Percentiles rank a stretch among this genome's conserved stretches.
Evolutionary conservation across 139 green algal genomes (phyloP).

Genomic region (Tetradesmus obliquus): DNA sequence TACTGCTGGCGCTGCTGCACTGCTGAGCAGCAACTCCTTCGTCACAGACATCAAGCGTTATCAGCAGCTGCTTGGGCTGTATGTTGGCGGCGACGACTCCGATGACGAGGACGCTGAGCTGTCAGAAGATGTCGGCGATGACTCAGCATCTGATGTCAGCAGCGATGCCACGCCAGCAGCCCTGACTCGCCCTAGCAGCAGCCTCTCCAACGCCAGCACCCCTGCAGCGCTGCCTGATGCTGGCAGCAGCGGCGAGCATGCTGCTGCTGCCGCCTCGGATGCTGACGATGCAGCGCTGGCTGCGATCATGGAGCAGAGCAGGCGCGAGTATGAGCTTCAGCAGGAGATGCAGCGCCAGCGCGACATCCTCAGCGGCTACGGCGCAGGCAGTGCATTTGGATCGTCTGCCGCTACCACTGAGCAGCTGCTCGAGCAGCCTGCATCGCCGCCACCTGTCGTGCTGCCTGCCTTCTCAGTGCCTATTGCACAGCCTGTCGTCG

Average conservation of each 20-base stretch:
- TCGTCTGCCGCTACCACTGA: not conserved
- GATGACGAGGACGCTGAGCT: not conserved
- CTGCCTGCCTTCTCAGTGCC: not conserved
- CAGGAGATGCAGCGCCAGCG: constrained; percentile 32
- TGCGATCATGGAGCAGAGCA: not conserved
- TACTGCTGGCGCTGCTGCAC: not conserved
- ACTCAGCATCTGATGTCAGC: not conserved
- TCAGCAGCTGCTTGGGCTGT: constrained; percentile 20
- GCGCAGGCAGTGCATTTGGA: not conserved
- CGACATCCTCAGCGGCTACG: not conserved
- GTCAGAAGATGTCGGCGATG: not conserved
- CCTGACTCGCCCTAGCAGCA: not conserved
- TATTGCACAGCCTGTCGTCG: not conserved
- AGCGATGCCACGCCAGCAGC: not conserved
- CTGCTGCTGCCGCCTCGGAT: not conserved
- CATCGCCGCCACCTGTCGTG: not conserved
- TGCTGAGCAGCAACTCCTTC: constrained; percentile 3
- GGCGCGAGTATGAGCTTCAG: not conserved
- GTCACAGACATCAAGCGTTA: constrained; percentile 15
- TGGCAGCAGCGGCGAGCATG: not conserved
- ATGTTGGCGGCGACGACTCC: constrained; percentile 11
- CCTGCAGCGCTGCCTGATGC: not conserved
- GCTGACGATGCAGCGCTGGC: not conserved
- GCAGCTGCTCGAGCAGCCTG: not conserved
- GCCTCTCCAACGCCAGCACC: not conserved